These are phyloP conservation scores for Epichloe festucae DNA, from an alignment of 2,329 filamentous ascomycete species.

Conservation along the genomic window DNA sequence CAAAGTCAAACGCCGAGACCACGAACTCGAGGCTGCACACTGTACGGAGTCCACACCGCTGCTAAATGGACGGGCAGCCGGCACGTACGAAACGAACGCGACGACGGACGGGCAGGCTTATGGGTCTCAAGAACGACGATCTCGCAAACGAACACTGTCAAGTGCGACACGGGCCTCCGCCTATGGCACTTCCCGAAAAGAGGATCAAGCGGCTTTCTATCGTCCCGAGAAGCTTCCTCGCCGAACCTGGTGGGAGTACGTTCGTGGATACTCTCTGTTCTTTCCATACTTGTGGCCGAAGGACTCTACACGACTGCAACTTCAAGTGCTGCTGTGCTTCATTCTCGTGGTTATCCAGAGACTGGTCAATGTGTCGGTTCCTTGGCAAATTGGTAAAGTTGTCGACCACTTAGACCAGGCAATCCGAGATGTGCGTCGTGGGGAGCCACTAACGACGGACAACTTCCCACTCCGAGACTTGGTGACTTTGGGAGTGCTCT, in stretches of 20 bases:
- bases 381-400: slow-evolving; percentile 65
- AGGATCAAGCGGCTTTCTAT: slow-evolving; percentile 70
- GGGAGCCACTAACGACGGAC: slow-evolving; percentile 20
- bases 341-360: slow-evolving; percentile 67
- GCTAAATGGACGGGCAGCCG: slow-evolving; percentile 30
- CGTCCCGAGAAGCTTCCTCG: slow-evolving; percentile 75
- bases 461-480: slow-evolving; percentile 25
- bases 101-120: slow-evolving; percentile 16
- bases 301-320: slow-evolving; percentile 58
- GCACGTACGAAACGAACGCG: slow-evolving; percentile 24
- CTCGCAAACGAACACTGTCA: slow-evolving; percentile 23
- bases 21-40: slow-evolving; percentile 26
- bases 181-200: slow-evolving; percentile 25
- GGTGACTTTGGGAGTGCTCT: slow-evolving; percentile 44
- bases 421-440: slow-evolving; percentile 34
- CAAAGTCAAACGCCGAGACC: slow-evolving; percentile 25
- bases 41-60: slow-evolving; percentile 51
- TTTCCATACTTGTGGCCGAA: slow-evolving; percentile 95
- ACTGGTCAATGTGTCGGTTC: slow-evolving; percentile 75
- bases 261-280: slow-evolving; percentile 83
- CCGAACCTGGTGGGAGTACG: slow-evolving; percentile 92
- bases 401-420: slow-evolving; percentile 54
- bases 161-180: slow-evolving; percentile 24
- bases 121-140: slow-evolving; percentile 13
- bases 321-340: slow-evolving; percentile 74